Evolutionary conservation across 2,329 filamentous ascomycete genomes (phyloP).

Genomic region (Berkeleyomyces basicola): DNA sequence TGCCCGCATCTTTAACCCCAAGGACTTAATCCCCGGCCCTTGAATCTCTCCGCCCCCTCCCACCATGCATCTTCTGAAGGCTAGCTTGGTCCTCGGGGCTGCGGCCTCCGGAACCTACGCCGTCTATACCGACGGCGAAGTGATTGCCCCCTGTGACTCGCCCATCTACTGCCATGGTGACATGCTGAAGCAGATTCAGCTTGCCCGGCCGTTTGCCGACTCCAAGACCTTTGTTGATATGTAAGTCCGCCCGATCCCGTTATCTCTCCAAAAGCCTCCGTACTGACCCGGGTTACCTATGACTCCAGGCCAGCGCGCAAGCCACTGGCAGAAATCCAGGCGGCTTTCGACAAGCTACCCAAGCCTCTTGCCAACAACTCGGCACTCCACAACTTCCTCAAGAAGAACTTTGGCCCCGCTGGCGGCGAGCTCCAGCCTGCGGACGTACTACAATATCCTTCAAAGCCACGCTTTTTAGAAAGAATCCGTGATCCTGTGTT

Average conservation of each 20-base stretch:
- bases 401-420: constrained; percentile 44
- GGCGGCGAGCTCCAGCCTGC: constrained; percentile 45
- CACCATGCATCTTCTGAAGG: background rate
- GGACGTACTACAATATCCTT: constrained; percentile 32
- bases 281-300: background rate
- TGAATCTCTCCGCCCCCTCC: background rate
- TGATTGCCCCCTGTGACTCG: constrained; percentile 49
- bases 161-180: constrained; percentile 52
- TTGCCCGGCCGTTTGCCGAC: constrained; percentile 46
- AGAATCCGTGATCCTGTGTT: constrained; percentile 41
- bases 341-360: constrained; percentile 40
- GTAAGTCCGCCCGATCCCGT: constrained; percentile 23
- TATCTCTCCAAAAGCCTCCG: background rate
- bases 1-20: background rate
- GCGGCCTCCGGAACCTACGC: constrained; percentile 18
- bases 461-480: constrained; percentile 40
- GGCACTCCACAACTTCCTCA: constrained; percentile 43
- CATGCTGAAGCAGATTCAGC: constrained; percentile 43
- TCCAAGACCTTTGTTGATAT: constrained; percentile 59
- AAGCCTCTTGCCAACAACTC: constrained; percentile 48
- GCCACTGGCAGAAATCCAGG: constrained; percentile 42
- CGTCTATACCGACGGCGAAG: constrained; percentile 42
- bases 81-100: background rate
- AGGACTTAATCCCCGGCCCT: background rate
- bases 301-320: constrained; percentile 37